Base-by-base conservation (phyloP, 371 early-diverging fungal species). In the Mortierella sp. region DNA sequence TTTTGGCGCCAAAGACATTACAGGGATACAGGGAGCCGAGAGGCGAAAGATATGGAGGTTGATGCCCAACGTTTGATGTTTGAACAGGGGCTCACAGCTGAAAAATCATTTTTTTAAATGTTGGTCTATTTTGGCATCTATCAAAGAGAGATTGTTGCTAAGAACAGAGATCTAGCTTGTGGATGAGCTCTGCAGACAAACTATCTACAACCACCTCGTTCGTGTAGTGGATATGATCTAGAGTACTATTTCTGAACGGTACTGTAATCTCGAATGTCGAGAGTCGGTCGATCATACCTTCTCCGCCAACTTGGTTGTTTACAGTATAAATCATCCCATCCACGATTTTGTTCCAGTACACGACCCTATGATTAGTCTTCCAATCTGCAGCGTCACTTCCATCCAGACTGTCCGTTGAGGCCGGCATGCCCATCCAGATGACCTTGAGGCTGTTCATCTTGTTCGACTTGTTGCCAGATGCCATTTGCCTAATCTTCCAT, bases 81-180 rank as follows among this genome's bases (percentile, higher is more conserved):
- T 35, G 35, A 35, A 35, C 35, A 35, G 3, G 6, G 35, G 35
- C 6, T 35, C 3, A 5, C 35, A 5, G 35, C 35, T 35, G 35
- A 35, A 35, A 35, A 35, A 35, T 3, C 3, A 8, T 43, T 43
- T 43, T 16, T 43, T 43, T 43, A 43, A 11, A 43, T 39, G 16
- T 16, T 43, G 16, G 11, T 11, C 43, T 43, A 11, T 43, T 43
- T 43, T 0, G 67, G 64, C 43, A 43, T 43, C 32, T 59, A 32
- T 16, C 35, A 35, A 35, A 35, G 35, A 35, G 6, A 8, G 35
- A 35, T 59, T 16, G 4, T 18, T 22, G 12, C 47, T 70, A 70
- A n/a, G 70, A 65, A 35, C 76, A 75, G 8, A 75, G 63, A 57
- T 71, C 68, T 2, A 72, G 66, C 47, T 77, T 77, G 52, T 72